A percentile compares a stretch with the other conserved stretches of the same genome.
Evolutionary conservation across 2,329 filamentous ascomycete genomes (phyloP).

Genomic region (Exophiala spinifera): DNA sequence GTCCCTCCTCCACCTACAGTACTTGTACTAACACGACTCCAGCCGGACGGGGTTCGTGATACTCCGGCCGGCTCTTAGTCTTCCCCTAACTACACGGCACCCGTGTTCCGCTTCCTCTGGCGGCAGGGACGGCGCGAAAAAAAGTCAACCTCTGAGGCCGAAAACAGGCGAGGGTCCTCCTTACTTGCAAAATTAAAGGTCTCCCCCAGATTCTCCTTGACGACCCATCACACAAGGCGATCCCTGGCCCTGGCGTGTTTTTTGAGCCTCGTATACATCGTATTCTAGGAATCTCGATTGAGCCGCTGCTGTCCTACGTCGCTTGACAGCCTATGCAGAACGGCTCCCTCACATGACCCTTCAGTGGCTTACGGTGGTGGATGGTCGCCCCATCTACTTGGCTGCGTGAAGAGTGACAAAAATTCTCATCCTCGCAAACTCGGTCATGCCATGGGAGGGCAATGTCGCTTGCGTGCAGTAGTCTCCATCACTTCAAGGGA

Average conservation of each 20-base stretch:
- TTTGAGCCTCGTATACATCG: not conserved
- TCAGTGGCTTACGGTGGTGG: not conserved
- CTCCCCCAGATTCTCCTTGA: not conserved
- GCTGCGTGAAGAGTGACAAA: no score
- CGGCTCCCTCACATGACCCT: not conserved
- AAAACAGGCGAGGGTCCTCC: not conserved
- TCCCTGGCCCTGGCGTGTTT: not conserved
- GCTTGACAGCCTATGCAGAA: not conserved
- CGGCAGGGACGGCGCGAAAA: not conserved
- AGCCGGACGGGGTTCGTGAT: not conserved
- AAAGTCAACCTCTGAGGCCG: not conserved
- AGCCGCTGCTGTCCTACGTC: not conserved
- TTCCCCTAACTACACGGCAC: not conserved
- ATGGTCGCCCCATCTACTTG: no score
- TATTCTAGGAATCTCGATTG: not conserved
- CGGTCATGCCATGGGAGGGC: no score
- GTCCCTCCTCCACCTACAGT: not conserved
- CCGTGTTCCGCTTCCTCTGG: not conserved
- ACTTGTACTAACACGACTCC: not conserved
- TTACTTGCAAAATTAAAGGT: not conserved
- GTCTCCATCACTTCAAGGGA: no score
- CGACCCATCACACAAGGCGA: not conserved
- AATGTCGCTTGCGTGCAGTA: no score
- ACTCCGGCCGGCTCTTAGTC: not conserved
- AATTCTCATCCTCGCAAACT: no score